phyloP scores from a whole-genome alignment of 805 yeast species.

The Hanseniaspora mollemarum region DNA sequence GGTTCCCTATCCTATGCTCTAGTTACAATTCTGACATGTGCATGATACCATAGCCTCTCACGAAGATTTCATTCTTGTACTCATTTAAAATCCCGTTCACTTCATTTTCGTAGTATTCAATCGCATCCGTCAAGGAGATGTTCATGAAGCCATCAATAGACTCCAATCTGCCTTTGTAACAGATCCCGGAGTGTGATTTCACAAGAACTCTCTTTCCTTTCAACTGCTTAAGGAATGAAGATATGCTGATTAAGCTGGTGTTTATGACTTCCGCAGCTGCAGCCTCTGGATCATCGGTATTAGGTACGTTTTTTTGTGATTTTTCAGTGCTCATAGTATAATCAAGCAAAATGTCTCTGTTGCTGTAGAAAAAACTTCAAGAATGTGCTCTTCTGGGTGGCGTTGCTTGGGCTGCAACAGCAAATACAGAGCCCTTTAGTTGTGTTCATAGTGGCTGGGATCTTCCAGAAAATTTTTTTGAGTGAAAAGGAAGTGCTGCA shows the following conservation, averaged over 20 bases:
- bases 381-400: too few species aligned
- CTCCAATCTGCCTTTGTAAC: conserved; percentile 63
- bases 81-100: conserved; percentile 26
- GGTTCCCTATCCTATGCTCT: not conserved
- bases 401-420: too few species aligned
- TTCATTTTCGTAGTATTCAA: conserved; percentile 39
- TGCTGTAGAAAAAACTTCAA: too few species aligned
- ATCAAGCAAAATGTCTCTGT: too few species aligned
- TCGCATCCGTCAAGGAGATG: conserved; percentile 68
- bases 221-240: conserved; percentile 68
- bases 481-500: not conserved
- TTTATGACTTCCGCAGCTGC: conserved; percentile 3
- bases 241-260: conserved; percentile 40
- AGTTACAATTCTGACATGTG: conserved; percentile 26
- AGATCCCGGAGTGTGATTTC: conserved; percentile 75
- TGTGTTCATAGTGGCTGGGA: too few species aligned
- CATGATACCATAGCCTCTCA: conserved; percentile 31
- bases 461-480: too few species aligned
- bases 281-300: not conserved
- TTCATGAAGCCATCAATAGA: conserved; percentile 97
- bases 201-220: conserved; percentile 73
- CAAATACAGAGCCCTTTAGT: too few species aligned
- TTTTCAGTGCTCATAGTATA: not conserved
- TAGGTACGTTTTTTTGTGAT: not conserved
- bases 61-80: conserved; percentile 28